Conservation (phyloP, 345 rosid genomes). For the Brassica juncea region DNA sequence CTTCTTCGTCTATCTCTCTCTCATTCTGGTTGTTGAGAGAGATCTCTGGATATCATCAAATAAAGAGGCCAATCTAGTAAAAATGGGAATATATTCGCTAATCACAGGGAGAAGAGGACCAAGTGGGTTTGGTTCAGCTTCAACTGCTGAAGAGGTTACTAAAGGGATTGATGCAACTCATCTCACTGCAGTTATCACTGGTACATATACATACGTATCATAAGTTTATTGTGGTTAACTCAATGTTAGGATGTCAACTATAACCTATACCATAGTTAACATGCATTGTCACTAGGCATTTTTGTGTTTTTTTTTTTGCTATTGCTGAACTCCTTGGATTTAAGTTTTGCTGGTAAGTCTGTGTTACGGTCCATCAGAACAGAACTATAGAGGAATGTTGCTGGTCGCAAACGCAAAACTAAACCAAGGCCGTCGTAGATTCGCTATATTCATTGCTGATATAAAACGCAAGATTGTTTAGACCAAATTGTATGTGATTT, state of each 20-base stretch:
- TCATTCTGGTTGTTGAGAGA: background rate
- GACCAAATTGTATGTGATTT: background rate
- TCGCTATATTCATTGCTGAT: background rate
- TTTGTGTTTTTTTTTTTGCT: background rate
- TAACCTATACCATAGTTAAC: background rate
- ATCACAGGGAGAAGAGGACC: conserved; percentile 74
- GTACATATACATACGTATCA: conserved; percentile 32
- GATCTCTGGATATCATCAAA: background rate
- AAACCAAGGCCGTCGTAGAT: background rate
- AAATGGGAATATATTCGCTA: conserved; percentile 59
- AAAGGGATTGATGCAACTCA: conserved; percentile 68
- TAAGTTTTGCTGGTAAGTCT: background rate
- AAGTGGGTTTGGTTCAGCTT: conserved; percentile 91
- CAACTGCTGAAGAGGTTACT: conserved; percentile 86
- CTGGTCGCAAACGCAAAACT: background rate
- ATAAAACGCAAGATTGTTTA: background rate
- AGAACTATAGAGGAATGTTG: background rate
- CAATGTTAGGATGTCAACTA: background rate
- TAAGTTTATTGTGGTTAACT: background rate
- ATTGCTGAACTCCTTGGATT: background rate
- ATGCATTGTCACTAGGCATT: background rate
- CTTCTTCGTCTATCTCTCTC: background rate
- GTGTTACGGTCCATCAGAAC: background rate
- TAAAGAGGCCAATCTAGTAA: background rate
- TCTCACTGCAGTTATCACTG: conserved; percentile 78